phyloP scores from a whole-genome alignment of 1,284 basidiomycete genomes.

The Quambalaria eucalypti region DNA sequence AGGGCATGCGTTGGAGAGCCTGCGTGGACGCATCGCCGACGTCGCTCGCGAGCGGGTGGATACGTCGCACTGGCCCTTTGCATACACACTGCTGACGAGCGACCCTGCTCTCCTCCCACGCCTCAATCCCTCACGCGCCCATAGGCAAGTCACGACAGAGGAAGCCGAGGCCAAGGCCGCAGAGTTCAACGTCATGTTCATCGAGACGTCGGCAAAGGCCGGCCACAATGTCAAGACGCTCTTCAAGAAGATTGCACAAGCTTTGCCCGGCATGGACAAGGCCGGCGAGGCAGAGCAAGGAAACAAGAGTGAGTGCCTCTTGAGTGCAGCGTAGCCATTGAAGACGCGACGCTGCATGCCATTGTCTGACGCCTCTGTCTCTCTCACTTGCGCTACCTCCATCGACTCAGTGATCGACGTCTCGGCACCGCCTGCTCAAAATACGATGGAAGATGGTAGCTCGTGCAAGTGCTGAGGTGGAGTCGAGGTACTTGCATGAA shows the following conservation, averaged over 20 bases:
- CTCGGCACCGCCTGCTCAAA: constrained; percentile 1
- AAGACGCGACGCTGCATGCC: not conserved
- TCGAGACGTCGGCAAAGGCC: constrained; percentile 98
- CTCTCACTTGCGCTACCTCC: not conserved
- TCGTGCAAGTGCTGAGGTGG: constrained; percentile 14
- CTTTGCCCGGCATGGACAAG: constrained; percentile 88
- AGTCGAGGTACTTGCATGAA: no score
- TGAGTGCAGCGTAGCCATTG: no score
- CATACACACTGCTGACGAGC: not conserved
- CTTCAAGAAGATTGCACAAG: constrained; percentile 99
- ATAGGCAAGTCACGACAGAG: constrained; percentile 89
- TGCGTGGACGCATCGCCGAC: no score
- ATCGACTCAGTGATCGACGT: constrained; percentile 5
- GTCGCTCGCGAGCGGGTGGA: not conserved
- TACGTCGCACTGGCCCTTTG: no score
- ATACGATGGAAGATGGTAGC: constrained; percentile 4
- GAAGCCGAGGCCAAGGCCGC: constrained; percentile 90
- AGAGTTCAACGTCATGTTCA: constrained; percentile 91
- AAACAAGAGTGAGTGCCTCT: constrained; percentile 8
- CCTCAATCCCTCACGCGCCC: not conserved
- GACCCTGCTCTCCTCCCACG: not conserved
- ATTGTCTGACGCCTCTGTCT: not conserved
- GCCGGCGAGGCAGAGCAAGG: constrained; percentile 9
- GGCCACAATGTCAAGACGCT: constrained; percentile 98
- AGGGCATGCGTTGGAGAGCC: not conserved